Evolutionary conservation across 208 protist species (phyloP), one percentile per base, ranked within the genome.

Genomic region (Crithidia sp.): DNA sequence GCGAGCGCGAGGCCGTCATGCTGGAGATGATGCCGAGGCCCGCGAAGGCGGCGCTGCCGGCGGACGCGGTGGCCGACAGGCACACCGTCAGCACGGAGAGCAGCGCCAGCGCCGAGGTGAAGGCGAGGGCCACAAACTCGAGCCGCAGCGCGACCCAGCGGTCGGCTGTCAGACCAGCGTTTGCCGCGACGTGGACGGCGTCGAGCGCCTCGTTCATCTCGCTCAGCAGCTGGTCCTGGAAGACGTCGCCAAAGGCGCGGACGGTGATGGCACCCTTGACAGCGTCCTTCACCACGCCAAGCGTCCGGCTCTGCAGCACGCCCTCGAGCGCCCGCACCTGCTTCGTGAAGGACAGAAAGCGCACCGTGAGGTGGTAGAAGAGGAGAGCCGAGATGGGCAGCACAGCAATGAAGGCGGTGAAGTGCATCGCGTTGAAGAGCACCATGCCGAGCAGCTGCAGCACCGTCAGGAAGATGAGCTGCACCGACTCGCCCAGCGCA

Each of bases 71-170:
- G 47, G 63, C 53, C 16, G 74, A 67, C 39, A 85, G 83, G 53
- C 86, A 87, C 45, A 76, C 75, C 36, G 78, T 82, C 13, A 85
- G 73, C 45, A 95, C 90, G 1, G 86, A 77, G 41, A 95, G 74
- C 28, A 93, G 39, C 0, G 87, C 84, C 16, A 88, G 72, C 40
- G 82, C 79, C 13, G 77, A 81, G 41, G 87, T 89, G 70, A 95
- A 81, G 64, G 90, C 67, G 19, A 92, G 64, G 6, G 90, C 85
- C 7, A 95, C 75, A n/a, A 87, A 60, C 68, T 95, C 87, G 36
- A 95, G 78, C 4, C 88, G 74, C 66, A 95, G 70, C 28, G 73
- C 85, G 19, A 92, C 81, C 88, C 90, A 95, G 63, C 88, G 87
- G 50, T 95, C 86, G 0, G 85, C 77, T 47, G 83, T 82, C 60